Evolutionary conservation across 2,329 filamentous ascomycete genomes (phyloP), one percentile per base, ranked within the genome.

Genomic region (Trichoderma lentiforme): DNA sequence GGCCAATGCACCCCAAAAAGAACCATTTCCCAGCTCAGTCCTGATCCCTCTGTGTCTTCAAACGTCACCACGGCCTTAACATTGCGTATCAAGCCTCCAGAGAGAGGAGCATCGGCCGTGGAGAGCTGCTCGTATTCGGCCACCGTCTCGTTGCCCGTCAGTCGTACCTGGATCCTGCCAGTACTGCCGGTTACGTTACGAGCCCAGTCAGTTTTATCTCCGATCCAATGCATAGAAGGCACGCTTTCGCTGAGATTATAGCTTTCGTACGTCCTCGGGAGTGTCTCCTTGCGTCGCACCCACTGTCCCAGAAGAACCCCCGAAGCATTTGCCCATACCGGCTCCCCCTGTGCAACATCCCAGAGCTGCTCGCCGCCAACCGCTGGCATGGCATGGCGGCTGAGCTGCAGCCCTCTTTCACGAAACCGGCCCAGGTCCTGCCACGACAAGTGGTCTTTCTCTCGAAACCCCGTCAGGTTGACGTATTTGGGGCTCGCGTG

Each of bases 1-100:
- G 92, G 90, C 86, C 94, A 97, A 83, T 98, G 95, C 4, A 97
- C 87, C 4, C 96, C 96, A 81, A 94, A 91, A 64, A 97, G 83
- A 66, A 89, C 87, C 82, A 97, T 90, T 75, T 95, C 91, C 90
- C 92, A 95, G 75, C 89, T 92, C 78, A 91, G 91, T 6, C 92
- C 92, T 73, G 81, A 80, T 11, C 82, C 88, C 86, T 75, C 88
- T 88, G 71, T 88, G 76, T 96, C 94, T 76, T 94, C 90, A 51
- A 98, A 84, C 7, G 88, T 90, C 67, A 95, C 83, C 7, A 90
- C 89, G 1, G 90, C 93, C 71, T 87, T 88, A 69, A 95, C 88
- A 77, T 92, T 89, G 63, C 92, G 90, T 36, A 91, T 87, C 30
- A 87, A 82, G n/a, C 87, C 84, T 12, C 85, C 85, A n/a, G 83